These are phyloP conservation scores for Posidonia oceanica DNA, from an alignment of 116 monocot genomes.

Conservation along the genomic window DNA sequence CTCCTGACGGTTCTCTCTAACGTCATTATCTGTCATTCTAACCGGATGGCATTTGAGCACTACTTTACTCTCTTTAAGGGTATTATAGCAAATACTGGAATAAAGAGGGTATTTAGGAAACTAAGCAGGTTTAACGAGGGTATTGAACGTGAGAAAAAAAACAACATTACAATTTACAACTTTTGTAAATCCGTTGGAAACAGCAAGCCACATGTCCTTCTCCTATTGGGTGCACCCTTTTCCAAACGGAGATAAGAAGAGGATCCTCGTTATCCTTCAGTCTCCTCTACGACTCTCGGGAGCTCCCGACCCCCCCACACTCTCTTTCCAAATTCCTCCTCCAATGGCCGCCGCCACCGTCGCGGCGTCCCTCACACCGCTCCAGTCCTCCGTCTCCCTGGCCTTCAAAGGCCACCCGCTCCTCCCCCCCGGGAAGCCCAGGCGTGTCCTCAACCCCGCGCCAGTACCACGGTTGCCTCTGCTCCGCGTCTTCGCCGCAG, in stretches of 20 bases:
- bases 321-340: background rate
- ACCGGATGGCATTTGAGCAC: no score
- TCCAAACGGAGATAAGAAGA: background rate
- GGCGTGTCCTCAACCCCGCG: background rate
- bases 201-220: no score
- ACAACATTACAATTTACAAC: no score
- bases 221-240: background rate
- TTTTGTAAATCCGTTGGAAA: no score
- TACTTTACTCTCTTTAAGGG: no score
- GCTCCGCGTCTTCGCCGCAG: slow-evolving; percentile 18
- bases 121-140: no score
- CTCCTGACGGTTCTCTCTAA: no score
- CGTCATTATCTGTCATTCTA: no score
- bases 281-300: background rate
- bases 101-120: no score
- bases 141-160: no score
- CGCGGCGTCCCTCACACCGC: slow-evolving; percentile 6
- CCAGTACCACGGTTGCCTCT: slow-evolving; percentile 4
- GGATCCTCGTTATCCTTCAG: no score
- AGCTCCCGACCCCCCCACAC: background rate
- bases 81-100: no score
- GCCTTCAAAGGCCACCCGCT: slow-evolving; percentile 3
- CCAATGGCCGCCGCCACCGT: slow-evolving; percentile 17
- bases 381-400: slow-evolving; percentile 8
- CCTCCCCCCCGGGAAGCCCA: slow-evolving; percentile 1